phyloP scores from a whole-genome alignment of 1,284 basidiomycete species.

The Rhodotorula sp. region DNA sequence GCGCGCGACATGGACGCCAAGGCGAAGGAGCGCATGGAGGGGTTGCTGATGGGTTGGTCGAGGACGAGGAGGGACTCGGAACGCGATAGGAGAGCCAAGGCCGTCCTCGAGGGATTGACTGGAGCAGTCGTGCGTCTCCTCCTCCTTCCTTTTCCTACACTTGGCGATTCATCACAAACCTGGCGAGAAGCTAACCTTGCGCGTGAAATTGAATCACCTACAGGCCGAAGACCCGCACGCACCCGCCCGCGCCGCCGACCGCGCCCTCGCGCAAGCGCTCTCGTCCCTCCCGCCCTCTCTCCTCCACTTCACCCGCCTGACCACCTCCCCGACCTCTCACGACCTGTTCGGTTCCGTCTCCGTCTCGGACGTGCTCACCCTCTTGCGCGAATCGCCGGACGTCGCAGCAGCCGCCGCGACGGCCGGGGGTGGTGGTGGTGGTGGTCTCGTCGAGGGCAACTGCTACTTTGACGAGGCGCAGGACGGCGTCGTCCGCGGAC shows the following conservation, averaged over 20 bases:
- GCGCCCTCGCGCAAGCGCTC: slow-evolving; percentile 16
- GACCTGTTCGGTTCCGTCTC: slow-evolving; percentile 39
- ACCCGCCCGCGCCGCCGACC: slow-evolving; percentile 7
- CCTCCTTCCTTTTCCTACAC: no score
- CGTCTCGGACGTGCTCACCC: slow-evolving; percentile 15
- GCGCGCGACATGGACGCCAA: slow-evolving; percentile 19
- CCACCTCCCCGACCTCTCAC: slow-evolving; percentile 23
- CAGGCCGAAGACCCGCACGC: slow-evolving; percentile 15
- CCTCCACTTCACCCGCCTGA: slow-evolving; percentile 29
- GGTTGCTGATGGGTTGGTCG: slow-evolving; percentile 46
- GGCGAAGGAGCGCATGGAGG: slow-evolving; percentile 47
- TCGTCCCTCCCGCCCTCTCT: slow-evolving; percentile 1
- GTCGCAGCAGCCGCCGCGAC: slow-evolving; percentile 8
- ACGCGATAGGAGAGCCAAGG: slow-evolving; percentile 45
- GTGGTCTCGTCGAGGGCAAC: neutral
- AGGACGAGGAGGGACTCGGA: slow-evolving; percentile 42
- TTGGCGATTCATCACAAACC: no score
- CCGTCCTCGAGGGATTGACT: slow-evolving; percentile 16
- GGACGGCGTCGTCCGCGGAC: slow-evolving; percentile 29
- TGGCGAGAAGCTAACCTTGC: no score
- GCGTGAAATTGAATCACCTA: no score
- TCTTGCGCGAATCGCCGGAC: slow-evolving; percentile 10
- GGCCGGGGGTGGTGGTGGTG: neutral
- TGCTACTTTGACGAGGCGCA: slow-evolving; percentile 16
- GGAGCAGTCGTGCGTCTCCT: slow-evolving; percentile 10